Percentiles rank a stretch among this genome's conserved stretches.
phyloP scores from a whole-genome alignment of 495 filamentous ascomycete genomes.

The Hapsidospora chrysogenum region DNA sequence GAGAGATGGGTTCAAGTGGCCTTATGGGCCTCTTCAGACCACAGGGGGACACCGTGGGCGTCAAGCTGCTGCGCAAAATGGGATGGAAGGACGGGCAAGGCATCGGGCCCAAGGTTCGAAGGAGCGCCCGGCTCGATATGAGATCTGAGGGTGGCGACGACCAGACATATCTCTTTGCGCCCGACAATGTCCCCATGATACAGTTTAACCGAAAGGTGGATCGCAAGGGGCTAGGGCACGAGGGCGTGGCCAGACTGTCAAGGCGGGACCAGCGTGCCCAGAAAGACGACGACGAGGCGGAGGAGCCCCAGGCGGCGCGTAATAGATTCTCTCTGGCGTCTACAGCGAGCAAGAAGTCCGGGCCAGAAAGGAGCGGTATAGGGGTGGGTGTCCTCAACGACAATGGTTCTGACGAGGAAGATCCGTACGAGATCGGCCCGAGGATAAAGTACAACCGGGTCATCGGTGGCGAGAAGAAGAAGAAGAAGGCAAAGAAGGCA shows the following conservation, averaged over 20 bases:
- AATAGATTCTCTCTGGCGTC: slow-evolving; percentile 10
- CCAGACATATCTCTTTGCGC: slow-evolving; percentile 73
- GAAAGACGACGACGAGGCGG: slow-evolving; percentile 36
- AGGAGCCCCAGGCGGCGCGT: slow-evolving; percentile 16
- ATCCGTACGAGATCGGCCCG: slow-evolving; percentile 83
- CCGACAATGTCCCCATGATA: slow-evolving; percentile 65
- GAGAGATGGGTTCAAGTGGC: slow-evolving; percentile 28
- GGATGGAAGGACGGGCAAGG: slow-evolving; percentile 93
- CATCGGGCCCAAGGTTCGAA: slow-evolving; percentile 72
- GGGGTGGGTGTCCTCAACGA: slow-evolving; percentile 88
- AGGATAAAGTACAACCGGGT: slow-evolving; percentile 77
- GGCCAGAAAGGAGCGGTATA: slow-evolving; percentile 47
- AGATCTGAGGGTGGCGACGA: slow-evolving; percentile 23
- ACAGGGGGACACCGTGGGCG: slow-evolving; percentile 75
- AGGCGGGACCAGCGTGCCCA: slow-evolving; percentile 11
- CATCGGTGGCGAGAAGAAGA: slow-evolving; percentile 77
- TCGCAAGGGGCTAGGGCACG: slow-evolving; percentile 67
- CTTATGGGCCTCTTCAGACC: slow-evolving; percentile 62
- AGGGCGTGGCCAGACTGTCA: slow-evolving; percentile 8
- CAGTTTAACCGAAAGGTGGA: slow-evolving; percentile 61
- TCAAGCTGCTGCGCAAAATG: slow-evolving; percentile 80
- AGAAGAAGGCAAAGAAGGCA: slow-evolving; percentile 38
- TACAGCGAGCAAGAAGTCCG: slow-evolving; percentile 23
- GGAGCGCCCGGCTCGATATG: slow-evolving; percentile 50
- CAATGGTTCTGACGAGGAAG: slow-evolving; percentile 93